Conservation (phyloP, 2,329 filamentous ascomycete species). For the Lasiodiplodia theobromae region DNA sequence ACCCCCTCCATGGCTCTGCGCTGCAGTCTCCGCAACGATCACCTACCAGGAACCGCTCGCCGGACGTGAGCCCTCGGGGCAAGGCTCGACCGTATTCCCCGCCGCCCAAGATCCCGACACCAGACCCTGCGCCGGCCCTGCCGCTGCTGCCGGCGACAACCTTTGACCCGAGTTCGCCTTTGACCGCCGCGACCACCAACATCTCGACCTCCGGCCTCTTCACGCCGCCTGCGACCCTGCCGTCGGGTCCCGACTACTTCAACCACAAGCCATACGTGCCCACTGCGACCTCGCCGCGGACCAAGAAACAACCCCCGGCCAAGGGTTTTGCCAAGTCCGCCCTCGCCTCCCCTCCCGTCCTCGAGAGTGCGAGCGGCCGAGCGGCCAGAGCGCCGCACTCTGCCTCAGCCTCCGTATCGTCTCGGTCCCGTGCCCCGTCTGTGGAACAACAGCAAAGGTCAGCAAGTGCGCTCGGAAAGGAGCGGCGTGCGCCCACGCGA, state of each 20-base stretch:
- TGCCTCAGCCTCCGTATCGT: conserved; percentile 15
- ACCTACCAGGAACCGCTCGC: conserved; percentile 43
- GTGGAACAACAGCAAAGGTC: conserved; percentile 22
- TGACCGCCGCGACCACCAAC: conserved; percentile 36
- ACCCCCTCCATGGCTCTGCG: conserved; percentile 45
- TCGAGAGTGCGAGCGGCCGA: conserved; percentile 8
- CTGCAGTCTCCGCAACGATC: conserved; percentile 44
- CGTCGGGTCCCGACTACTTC: conserved; percentile 49
- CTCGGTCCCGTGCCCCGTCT: conserved; percentile 15
- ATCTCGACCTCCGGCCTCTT: conserved; percentile 35
- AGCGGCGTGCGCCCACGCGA: conserved; percentile 5
- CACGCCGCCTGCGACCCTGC: conserved; percentile 38
- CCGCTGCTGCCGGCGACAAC: conserved; percentile 45
- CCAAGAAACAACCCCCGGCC: conserved; percentile 12
- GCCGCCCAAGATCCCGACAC: conserved; percentile 39
- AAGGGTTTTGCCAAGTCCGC: conserved; percentile 40
- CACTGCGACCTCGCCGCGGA: conserved; percentile 41
- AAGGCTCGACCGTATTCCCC: conserved; percentile 43
- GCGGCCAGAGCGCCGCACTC: conserved; percentile 18
- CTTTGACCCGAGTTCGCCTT: conserved; percentile 46
- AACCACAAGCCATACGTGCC: conserved; percentile 36
- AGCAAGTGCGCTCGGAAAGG: conserved; percentile 17
- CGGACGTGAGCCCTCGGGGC: conserved; percentile 47
- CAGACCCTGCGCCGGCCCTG: conserved; percentile 44
- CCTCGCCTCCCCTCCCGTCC: conserved; percentile 45